These are phyloP conservation scores for Daldinia vernicosa DNA, from an alignment of 495 filamentous ascomycete species.

Conservation along the genomic window DNA sequence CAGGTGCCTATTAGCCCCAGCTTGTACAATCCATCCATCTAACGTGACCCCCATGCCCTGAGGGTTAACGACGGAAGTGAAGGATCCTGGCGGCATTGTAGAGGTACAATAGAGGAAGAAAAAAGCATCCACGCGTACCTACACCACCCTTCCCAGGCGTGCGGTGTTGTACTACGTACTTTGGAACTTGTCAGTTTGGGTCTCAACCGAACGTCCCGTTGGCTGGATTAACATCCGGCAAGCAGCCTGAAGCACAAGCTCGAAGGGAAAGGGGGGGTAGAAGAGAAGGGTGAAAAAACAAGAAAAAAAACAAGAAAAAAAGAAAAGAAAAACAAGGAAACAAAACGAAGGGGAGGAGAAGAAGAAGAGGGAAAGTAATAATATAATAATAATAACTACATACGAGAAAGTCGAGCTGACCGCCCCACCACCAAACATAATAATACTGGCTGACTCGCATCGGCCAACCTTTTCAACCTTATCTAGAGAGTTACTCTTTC, in stretches of 20 bases:
- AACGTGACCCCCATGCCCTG: slow-evolving; percentile 43
- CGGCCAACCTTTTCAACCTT: slow-evolving; percentile 30
- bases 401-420: slow-evolving; percentile 30
- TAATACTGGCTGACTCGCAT: slow-evolving; percentile 35
- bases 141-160: slow-evolving; percentile 30
- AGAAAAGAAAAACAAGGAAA: not conserved
- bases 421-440: slow-evolving; percentile 39
- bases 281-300: not conserved
- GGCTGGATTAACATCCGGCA: slow-evolving; percentile 37
- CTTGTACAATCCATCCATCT: slow-evolving; percentile 45
- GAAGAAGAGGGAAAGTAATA: slow-evolving; percentile 3
- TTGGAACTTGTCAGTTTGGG: slow-evolving; percentile 34
- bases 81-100: slow-evolving; percentile 34
- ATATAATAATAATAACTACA: slow-evolving; percentile 5
- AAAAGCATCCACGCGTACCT: slow-evolving; percentile 31
- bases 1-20: slow-evolving; percentile 46
- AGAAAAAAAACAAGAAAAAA: slow-evolving; percentile 7
- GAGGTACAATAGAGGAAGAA: slow-evolving; percentile 41
- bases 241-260: slow-evolving; percentile 41
- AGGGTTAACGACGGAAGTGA: slow-evolving; percentile 34
- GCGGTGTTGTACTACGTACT: slow-evolving; percentile 36
- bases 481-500: slow-evolving; percentile 15
- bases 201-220: slow-evolving; percentile 29
- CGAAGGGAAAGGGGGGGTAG: slow-evolving; percentile 20
- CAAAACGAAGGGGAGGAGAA: slow-evolving; percentile 1